Conservation (phyloP, 352 stramenopile species). For the Phytophthora idaei region DNA sequence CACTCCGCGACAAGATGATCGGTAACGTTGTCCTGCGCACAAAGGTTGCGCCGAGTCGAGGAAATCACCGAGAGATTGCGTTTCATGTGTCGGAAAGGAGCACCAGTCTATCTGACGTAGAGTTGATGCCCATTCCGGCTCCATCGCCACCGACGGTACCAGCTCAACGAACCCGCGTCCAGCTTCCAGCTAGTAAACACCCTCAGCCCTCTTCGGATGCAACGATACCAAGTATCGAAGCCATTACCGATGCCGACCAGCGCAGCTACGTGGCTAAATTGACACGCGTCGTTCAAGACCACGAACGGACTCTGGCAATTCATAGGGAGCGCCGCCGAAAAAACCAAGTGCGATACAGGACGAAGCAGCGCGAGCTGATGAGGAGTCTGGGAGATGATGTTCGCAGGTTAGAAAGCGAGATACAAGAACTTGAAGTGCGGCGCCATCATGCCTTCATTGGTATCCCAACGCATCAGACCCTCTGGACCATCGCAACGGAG, state of each 20-base stretch:
- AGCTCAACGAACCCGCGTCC: neutral
- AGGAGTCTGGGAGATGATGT: neutral
- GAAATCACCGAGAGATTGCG: neutral
- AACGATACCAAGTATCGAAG: neutral
- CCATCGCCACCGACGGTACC: neutral
- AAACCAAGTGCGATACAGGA: slow-evolving; percentile 1
- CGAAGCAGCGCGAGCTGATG: neutral
- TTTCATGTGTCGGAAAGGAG: neutral
- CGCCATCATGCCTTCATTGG: neutral
- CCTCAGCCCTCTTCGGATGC: neutral
- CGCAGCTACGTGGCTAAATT: slow-evolving; percentile 1
- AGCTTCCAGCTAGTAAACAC: neutral
- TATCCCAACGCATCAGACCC: neutral
- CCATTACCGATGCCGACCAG: neutral
- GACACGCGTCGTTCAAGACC: neutral
- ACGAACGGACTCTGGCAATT: neutral
- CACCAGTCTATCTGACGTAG: neutral
- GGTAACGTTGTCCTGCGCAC: neutral
- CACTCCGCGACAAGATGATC: neutral
- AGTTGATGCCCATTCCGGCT: neutral
- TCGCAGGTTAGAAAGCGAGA: neutral
- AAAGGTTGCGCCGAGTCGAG: neutral
- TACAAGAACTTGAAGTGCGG: neutral
- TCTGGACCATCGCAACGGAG: slow-evolving; percentile 1
- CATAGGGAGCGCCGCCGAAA: neutral